These are phyloP conservation scores for Oldenlandia corymbosa DNA, from an alignment of 257 asterid species.

Conservation along the genomic window DNA sequence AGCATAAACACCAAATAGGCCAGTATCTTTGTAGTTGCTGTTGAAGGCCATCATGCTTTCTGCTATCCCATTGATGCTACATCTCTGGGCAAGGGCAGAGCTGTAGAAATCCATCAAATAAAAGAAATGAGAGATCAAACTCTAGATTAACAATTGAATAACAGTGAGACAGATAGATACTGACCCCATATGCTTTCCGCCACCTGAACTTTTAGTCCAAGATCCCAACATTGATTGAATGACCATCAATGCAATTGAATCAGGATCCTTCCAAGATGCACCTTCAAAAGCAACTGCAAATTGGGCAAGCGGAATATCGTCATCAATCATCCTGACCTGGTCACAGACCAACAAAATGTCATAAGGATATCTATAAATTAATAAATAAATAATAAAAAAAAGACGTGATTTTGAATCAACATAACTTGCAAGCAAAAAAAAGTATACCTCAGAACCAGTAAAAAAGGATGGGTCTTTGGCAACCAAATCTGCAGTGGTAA, in stretches of 20 bases:
- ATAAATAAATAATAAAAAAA: too few relatives aligned
- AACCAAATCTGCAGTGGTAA: constrained; percentile 57
- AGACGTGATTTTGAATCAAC: too few relatives aligned
- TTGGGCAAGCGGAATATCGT: constrained; percentile 71
- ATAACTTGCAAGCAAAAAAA: constrained; percentile 14
- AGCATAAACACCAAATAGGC: constrained; percentile 84
- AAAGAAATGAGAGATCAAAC: neutral
- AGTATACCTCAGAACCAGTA: constrained; percentile 85
- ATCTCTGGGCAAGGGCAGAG: constrained; percentile 64
- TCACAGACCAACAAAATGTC: constrained; percentile 14
- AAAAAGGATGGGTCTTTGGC: constrained; percentile 65
- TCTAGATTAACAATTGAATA: neutral
- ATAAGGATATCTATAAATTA: neutral
- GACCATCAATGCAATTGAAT: constrained; percentile 79
- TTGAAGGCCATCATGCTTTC: constrained; percentile 92
- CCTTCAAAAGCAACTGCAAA: constrained; percentile 91
- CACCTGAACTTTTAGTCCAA: constrained; percentile 67
- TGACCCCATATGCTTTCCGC: constrained; percentile 89
- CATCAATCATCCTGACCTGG: constrained; percentile 75
- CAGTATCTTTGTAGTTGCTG: constrained; percentile 85
- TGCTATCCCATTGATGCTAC: constrained; percentile 69
- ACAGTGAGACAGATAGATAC: constrained; percentile 18
- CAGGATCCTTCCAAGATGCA: constrained; percentile 91
- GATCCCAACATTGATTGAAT: constrained; percentile 83
- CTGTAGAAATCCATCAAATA: constrained; percentile 36